Evolutionary conservation across 257 asterid genomes (phyloP).

Genomic region (Solanum peruvianum): DNA sequence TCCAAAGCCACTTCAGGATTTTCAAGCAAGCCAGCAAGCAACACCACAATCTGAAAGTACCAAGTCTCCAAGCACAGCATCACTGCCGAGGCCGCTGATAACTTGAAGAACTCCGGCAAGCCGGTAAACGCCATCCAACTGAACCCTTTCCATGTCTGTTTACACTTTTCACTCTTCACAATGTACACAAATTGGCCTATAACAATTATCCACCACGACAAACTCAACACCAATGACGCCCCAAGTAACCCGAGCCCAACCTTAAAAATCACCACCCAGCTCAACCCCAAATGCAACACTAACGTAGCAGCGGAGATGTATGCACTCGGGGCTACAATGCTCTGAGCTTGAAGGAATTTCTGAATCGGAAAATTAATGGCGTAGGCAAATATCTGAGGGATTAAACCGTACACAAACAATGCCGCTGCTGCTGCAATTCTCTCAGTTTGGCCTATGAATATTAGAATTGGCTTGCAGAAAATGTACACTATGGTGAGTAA

Average conservation of each 20-base stretch:
- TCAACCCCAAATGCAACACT: neutral
- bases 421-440: conserved; percentile 2
- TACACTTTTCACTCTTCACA: neutral
- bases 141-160: conserved; percentile 4
- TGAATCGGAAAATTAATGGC: neutral
- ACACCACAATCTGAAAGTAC: conserved; percentile 3
- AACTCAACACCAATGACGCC: neutral
- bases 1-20: conserved; percentile 9
- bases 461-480: neutral
- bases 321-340: conserved; percentile 5
- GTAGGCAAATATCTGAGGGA: conserved; percentile 4
- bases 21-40: conserved; percentile 9
- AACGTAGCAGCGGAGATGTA: neutral
- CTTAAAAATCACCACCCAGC: neutral
- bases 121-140: neutral
- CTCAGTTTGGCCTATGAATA: conserved; percentile 2
- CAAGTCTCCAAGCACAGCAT: conserved; percentile 8
- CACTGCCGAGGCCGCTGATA: conserved; percentile 4
- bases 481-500: neutral
- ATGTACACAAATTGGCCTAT: conserved; percentile 1
- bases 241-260: conserved; percentile 1
- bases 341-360: conserved; percentile 7
- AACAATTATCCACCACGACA: conserved; percentile 7
- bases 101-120: neutral
- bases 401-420: neutral